A percentile compares a stretch with the other conserved stretches of the same genome.
phyloP scores from a whole-genome alignment of 768 basidiomycete species.

The Boletus bicolor region DNA sequence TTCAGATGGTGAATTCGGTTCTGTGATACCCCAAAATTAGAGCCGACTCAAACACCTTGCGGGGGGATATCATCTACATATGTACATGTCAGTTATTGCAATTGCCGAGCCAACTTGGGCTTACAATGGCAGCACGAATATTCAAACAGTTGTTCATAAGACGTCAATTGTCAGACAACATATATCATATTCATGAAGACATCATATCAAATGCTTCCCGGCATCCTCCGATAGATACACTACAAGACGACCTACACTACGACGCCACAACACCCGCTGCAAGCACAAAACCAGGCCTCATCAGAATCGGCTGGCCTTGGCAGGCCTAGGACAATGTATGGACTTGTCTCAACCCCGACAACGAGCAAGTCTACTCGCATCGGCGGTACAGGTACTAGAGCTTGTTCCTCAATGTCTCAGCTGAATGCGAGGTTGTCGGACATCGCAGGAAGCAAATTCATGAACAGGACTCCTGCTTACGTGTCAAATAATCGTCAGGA shows the following conservation, averaged over 20 bases:
- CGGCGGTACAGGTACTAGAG: neutral
- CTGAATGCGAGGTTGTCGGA: neutral
- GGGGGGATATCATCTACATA: neutral
- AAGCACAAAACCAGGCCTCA: neutral
- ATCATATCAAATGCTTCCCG: neutral
- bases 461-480: neutral
- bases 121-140: neutral
- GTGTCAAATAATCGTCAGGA: slow-evolving; percentile 2
- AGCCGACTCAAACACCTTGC: neutral
- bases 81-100: neutral
- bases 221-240: slow-evolving; percentile 8
- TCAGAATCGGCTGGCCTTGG: neutral
- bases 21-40: neutral
- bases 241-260: neutral
- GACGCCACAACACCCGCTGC: neutral
- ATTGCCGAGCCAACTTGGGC: neutral
- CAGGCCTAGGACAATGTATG: neutral
- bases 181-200: slow-evolving; percentile 4
- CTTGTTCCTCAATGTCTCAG: slow-evolving; percentile 10
- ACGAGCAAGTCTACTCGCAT: neutral
- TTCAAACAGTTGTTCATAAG: neutral
- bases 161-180: neutral
- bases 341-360: neutral
- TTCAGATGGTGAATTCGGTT: neutral
- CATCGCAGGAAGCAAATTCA: slow-evolving; percentile 6